A percentile compares a stretch with the other conserved stretches of the same genome.
phyloP scores from a whole-genome alignment of 2,329 filamentous ascomycete genomes.

The Colletotrichum sp. region DNA sequence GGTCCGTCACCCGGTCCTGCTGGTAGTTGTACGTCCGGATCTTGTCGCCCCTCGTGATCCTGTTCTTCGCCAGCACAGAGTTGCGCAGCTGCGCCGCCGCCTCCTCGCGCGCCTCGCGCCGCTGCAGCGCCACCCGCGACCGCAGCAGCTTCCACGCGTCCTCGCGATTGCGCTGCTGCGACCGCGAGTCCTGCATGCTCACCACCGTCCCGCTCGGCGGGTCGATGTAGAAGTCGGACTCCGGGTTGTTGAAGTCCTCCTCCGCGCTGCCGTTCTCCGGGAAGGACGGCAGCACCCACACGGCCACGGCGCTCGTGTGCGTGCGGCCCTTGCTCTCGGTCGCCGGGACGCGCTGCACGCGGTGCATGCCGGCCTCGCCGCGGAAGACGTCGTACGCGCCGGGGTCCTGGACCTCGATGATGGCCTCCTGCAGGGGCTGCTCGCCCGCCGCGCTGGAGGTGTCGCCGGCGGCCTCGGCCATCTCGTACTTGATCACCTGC shows the following conservation, averaged over 20 bases:
- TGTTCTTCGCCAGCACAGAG: conserved; percentile 78
- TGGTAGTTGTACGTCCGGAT: conserved; percentile 87
- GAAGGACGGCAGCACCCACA: conserved; percentile 90
- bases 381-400: conserved; percentile 84
- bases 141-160: conserved; percentile 87
- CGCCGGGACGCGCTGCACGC: conserved; percentile 90
- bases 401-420: conserved; percentile 79
- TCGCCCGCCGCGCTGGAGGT: conserved; percentile 63
- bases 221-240: conserved; percentile 90
- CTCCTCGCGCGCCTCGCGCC: conserved; percentile 83
- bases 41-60: conserved; percentile 91
- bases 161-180: conserved; percentile 87
- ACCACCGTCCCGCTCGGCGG: conserved; percentile 87
- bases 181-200: conserved; percentile 90
- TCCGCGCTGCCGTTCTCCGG: conserved; percentile 61
- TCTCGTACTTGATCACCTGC: conserved; percentile 80
- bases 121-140: conserved; percentile 78
- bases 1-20: conserved; percentile 83
- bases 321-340: conserved; percentile 92
- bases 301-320: conserved; percentile 90
- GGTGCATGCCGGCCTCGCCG: conserved; percentile 91
- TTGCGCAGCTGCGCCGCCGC: conserved; percentile 76
- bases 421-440: conserved; percentile 79
- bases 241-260: conserved; percentile 76
- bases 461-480: conserved; percentile 67